These are phyloP conservation scores for Amanita subjunquillea DNA, from an alignment of 768 basidiomycete species.

Conservation along the genomic window DNA sequence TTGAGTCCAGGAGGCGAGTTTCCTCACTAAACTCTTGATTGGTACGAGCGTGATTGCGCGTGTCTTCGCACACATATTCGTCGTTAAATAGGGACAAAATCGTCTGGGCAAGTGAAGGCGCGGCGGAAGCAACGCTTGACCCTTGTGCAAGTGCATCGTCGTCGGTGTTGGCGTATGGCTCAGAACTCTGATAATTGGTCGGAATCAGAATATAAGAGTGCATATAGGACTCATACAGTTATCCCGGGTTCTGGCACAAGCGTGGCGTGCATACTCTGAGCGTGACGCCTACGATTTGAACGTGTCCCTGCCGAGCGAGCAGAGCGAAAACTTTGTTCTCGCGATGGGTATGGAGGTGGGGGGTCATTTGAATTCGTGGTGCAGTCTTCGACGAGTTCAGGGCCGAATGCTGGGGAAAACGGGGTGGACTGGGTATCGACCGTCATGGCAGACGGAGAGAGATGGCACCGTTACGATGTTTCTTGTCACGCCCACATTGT, in stretches of 20 bases:
- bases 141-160: neutral
- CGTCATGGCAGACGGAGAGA: neutral
- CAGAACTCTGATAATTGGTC: neutral
- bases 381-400: neutral
- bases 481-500: neutral
- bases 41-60: constrained; percentile 26
- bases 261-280: neutral
- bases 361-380: neutral
- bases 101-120: constrained; percentile 61
- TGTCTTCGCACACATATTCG: constrained; percentile 26
- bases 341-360: constrained; percentile 6
- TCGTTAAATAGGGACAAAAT: constrained; percentile 57
- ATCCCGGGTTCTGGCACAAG: neutral
- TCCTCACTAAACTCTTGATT: constrained; percentile 15
- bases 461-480: neutral
- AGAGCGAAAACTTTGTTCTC: neutral
- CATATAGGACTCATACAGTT: neutral
- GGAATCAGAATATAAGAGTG: neutral
- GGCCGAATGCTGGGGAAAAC: neutral
- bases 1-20: neutral
- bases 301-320: neutral
- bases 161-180: neutral
- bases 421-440: neutral
- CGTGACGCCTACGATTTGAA: neutral
- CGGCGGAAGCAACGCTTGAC: constrained; percentile 40